Base-by-base conservation (phyloP, 768 basidiomycete genomes). In the Leucosporidium scottii region DNA sequence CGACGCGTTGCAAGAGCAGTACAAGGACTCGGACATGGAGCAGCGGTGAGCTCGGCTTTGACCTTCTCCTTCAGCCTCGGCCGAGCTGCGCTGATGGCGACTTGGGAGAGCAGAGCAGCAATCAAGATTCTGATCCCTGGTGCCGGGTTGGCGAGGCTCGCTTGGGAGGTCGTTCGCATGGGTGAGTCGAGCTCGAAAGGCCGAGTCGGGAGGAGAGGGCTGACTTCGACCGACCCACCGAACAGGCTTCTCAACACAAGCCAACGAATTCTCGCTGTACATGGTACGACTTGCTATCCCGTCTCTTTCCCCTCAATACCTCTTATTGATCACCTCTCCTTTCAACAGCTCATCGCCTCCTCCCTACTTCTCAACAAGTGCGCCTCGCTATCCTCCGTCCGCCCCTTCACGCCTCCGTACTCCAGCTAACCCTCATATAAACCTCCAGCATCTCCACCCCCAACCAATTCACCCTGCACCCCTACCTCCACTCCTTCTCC, bases 181-280 rank as follows among this genome's bases (percentile, higher is more conserved):
- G 93, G 91, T 91, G 74, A 44, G 81, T 64, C 39, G 39, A 44
- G 13, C 10, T 10, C 39, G 39, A 44, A 13, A 44, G 15, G 20
- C 55, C 2, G 9, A 15, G 7, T 15, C 27, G 28, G 34, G 10
- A 64, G n/a, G n/a, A n/a, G n/a, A n/a, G n/a, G n/a, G n/a, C 0
- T 34, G 28, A 20, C 61, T n/a, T n/a, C n/a, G n/a, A n/a, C n/a
- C n/a, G n/a, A 20, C 27, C 4, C 34, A 8, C 20, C 27, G 15
- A 59, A n/a, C 21, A 92, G 93, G 93, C 5, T 97, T 92, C 73
- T 79, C 88, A 30, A 18, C 54, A 1, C n/a, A 39, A 39, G 93
- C 89, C 27, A 96, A 96, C 76, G 93, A 98, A 78, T 96, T 96
- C 77, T 92, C 90, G 39, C 89, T 93, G 72, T 91, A 91, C 78